phyloP scores from a whole-genome alignment of 176 grass and related monocot genomes.

The Musa troglodytarum region DNA sequence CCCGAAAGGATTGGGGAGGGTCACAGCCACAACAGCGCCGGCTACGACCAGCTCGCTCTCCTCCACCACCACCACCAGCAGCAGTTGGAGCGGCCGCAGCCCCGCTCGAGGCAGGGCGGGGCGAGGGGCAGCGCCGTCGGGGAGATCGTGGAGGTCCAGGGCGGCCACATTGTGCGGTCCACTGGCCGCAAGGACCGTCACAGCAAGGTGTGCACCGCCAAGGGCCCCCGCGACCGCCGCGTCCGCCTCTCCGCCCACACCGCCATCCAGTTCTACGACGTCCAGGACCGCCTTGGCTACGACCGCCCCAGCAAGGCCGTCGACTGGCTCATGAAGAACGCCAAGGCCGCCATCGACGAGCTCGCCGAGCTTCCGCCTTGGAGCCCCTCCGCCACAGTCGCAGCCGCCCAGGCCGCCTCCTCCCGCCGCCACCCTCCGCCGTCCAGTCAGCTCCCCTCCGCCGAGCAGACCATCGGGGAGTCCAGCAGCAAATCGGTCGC shows the following conservation, averaged over 20 bases:
- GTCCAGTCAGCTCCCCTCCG: too few species aligned
- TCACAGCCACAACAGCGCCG: neutral
- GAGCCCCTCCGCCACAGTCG: too few species aligned
- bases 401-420: too few species aligned
- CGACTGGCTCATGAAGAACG: constrained; percentile 11
- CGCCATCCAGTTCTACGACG: constrained; percentile 20
- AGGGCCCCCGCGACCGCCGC: constrained; percentile 13
- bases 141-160: too few species aligned
- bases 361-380: constrained; percentile 1
- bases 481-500: too few species aligned
- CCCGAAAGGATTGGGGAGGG: constrained; percentile 7
- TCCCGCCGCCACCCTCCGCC: too few species aligned
- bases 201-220: constrained; percentile 22
- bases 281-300: constrained; percentile 20
- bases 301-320: constrained; percentile 21
- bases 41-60: constrained; percentile 4
- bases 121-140: too few species aligned
- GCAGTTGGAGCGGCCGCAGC: neutral
- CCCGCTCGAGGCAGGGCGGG: neutral
- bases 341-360: constrained; percentile 10
- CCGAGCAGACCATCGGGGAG: too few species aligned
- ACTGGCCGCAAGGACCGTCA: constrained; percentile 16
- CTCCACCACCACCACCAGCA: neutral
- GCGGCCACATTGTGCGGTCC: too few species aligned
- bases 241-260: constrained; percentile 18